A percentile compares a stretch with the other conserved stretches of the same genome.
These are phyloP conservation scores for Nothophoma quercina DNA, from an alignment of 2,329 filamentous ascomycete species.

Conservation along the genomic window DNA sequence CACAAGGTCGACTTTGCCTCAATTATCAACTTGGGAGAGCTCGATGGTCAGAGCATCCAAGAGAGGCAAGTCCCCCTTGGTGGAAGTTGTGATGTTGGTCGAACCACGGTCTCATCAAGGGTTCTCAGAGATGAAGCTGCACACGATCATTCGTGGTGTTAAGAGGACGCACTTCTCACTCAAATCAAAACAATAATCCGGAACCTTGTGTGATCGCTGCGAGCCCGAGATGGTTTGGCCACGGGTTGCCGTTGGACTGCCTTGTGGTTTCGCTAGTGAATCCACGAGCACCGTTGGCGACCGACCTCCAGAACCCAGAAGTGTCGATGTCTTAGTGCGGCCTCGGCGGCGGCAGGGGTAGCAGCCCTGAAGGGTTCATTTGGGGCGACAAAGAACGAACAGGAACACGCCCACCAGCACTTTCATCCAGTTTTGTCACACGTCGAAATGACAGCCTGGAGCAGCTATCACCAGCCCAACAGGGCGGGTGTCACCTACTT, in stretches of 20 bases:
- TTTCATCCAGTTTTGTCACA: conserved; percentile 2
- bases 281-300: conserved; percentile 18
- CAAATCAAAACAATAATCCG: background rate
- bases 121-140: background rate
- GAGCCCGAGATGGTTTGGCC: background rate
- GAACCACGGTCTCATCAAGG: background rate
- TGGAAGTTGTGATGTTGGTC: background rate
- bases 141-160: background rate
- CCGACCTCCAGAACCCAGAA: conserved; percentile 9
- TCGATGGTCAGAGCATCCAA: background rate
- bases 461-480: background rate
- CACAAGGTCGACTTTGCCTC: background rate
- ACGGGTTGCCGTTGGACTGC: conserved; percentile 7
- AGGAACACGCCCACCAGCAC: conserved; percentile 12
- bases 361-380: conserved; percentile 14
- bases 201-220: background rate
- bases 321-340: conserved; percentile 20
- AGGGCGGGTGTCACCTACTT: background rate
- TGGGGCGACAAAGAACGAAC: conserved; percentile 15
- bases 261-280: conserved; percentile 11
- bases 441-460: background rate
- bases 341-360: conserved; percentile 16
- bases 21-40: background rate
- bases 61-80: background rate
- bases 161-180: background rate